phyloP scores from a whole-genome alignment of 1,139 yeast genomes.

The Debaryomyces psychrophilus region DNA sequence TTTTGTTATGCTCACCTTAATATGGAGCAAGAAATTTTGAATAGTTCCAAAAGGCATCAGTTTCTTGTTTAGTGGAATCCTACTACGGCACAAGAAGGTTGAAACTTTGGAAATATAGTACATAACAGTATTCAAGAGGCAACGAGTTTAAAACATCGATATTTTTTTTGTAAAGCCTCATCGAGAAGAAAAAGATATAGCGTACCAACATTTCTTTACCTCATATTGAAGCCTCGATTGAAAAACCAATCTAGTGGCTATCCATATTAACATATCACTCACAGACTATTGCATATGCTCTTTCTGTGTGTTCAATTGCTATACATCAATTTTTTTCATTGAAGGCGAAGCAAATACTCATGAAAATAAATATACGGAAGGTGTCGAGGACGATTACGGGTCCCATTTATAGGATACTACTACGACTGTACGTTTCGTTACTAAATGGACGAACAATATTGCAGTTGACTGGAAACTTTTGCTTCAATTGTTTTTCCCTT shows the following conservation, averaged over 20 bases:
- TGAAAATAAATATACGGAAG: slow-evolving; percentile 5
- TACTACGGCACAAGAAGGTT: neutral
- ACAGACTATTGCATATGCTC: neutral
- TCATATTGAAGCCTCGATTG: neutral
- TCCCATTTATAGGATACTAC: neutral
- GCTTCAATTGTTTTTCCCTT: slow-evolving; percentile 9
- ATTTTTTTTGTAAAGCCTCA: neutral
- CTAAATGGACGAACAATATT: slow-evolving; percentile 8
- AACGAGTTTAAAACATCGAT: neutral
- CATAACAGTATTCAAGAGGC: neutral
- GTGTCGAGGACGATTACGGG: neutral
- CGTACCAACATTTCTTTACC: neutral
- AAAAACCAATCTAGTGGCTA: neutral
- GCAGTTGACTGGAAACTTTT: slow-evolving; percentile 3
- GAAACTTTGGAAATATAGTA: neutral
- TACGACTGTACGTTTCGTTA: neutral
- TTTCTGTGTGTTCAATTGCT: neutral
- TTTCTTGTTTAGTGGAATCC: neutral
- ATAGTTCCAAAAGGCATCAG: neutral
- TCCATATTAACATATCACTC: neutral
- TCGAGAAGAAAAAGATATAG: neutral
- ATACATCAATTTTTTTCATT: neutral
- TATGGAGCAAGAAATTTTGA: slow-evolving; percentile 4
- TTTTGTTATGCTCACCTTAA: slow-evolving; percentile 7
- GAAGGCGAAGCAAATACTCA: neutral